Percentiles rank a stretch among this genome's conserved stretches.
phyloP scores from a whole-genome alignment of 192 early-diverging fungal genomes.

The Gryganskiella cystojenkinii region DNA sequence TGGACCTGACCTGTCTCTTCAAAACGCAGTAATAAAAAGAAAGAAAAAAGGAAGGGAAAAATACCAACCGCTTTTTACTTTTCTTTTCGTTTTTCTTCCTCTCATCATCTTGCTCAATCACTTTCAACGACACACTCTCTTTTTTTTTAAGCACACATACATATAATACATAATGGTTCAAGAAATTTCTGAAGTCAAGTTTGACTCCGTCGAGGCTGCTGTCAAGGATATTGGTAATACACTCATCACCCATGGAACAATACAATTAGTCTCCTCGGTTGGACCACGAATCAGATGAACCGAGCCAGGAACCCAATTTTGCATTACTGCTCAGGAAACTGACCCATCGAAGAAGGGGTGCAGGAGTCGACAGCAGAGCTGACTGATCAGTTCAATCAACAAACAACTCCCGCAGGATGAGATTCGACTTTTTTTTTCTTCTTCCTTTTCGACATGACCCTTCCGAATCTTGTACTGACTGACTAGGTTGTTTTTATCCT shows the following conservation, averaged over 20 bases:
- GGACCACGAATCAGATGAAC: too few species aligned
- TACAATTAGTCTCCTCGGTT: not conserved
- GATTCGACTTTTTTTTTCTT: not conserved
- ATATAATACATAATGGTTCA: conserved; percentile 25
- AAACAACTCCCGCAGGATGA: too few species aligned
- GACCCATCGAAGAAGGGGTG: too few species aligned
- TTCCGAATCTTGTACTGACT: not conserved
- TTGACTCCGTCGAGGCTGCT: conserved; percentile 46
- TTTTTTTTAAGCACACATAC: not conserved
- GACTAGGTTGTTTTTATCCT: not conserved
- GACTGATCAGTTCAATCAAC: too few species aligned
- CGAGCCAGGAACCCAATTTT: too few species aligned
- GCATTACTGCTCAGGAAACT: too few species aligned
- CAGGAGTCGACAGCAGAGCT: too few species aligned
- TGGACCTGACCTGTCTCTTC: too few species aligned
- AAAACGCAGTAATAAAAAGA: not conserved
- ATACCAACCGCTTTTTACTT: not conserved
- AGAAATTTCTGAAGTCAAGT: conserved; percentile 23
- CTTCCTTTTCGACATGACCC: not conserved
- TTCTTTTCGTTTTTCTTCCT: not conserved
- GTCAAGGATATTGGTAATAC: conserved; percentile 50
- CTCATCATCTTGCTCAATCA: not conserved
- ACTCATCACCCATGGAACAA: not conserved
- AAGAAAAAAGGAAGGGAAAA: not conserved
- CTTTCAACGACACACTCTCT: not conserved